Evolutionary conservation across 352 stramenopile genomes (phyloP).

Genomic region (Saprolegnia parasitica): DNA sequence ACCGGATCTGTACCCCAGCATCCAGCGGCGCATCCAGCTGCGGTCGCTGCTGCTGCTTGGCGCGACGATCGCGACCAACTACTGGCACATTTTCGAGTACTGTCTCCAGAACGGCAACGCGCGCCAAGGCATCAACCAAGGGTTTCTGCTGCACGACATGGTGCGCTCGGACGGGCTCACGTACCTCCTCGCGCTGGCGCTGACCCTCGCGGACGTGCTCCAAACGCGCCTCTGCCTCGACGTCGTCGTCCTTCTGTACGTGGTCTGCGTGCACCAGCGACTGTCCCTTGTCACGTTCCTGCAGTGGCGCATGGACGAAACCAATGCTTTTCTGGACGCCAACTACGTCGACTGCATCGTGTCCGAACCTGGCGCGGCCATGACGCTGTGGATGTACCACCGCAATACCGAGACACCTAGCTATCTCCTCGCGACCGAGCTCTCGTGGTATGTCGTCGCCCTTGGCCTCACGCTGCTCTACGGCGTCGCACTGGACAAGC

Average conservation of each 20-base stretch:
- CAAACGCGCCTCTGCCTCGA: background rate
- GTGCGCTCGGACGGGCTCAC: background rate
- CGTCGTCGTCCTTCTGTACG: conserved; percentile 8
- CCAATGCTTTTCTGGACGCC: background rate
- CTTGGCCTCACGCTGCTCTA: background rate
- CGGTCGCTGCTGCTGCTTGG: background rate
- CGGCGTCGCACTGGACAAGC: background rate
- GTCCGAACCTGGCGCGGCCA: background rate
- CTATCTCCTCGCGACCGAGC: background rate
- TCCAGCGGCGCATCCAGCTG: background rate
- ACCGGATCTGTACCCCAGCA: conserved; percentile 5
- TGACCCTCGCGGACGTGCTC: background rate
- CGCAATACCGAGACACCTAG: conserved; percentile 1
- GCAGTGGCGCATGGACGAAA: background rate
- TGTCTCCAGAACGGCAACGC: background rate
- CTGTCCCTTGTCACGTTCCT: background rate
- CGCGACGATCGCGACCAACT: background rate
- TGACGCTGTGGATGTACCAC: conserved; percentile 3
- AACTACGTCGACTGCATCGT: background rate
- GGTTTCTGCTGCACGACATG: background rate
- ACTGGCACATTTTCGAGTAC: conserved; percentile 3
- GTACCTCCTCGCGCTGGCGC: background rate
- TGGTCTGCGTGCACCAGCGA: background rate
- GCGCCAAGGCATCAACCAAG: background rate
- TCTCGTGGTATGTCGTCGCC: background rate